These are phyloP conservation scores for Vitis rotundifolia DNA, from an alignment of 164 flowering plant genomes.

Conservation along the genomic window DNA sequence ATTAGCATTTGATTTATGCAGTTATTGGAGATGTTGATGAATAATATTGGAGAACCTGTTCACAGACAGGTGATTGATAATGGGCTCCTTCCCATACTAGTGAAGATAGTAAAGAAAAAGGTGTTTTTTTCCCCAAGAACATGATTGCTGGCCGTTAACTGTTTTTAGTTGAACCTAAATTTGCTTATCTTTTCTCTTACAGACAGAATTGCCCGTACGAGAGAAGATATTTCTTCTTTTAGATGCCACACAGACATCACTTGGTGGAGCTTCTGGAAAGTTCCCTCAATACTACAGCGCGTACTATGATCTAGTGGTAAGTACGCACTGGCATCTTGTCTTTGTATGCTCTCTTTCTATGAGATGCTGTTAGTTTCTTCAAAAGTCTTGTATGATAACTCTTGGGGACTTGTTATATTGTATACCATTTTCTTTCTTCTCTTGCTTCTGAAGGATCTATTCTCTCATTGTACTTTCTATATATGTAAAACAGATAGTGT, in stretches of 20 bases:
- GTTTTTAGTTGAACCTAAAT: background rate
- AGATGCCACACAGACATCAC: constrained; percentile 94
- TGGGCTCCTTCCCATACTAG: constrained; percentile 74
- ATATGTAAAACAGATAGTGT: too few species aligned
- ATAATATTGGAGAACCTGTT: constrained; percentile 86
- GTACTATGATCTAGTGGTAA: constrained; percentile 91
- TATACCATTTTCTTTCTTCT: too few species aligned
- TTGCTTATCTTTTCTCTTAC: constrained; percentile 15
- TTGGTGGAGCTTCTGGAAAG: constrained; percentile 92
- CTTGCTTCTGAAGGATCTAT: too few species aligned
- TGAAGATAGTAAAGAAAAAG: constrained; percentile 98
- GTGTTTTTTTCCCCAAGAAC: constrained; percentile 26
- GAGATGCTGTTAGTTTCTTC: background rate
- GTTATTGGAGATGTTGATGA: constrained; percentile 95
- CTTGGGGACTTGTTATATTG: too few species aligned
- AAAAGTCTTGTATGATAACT: too few species aligned
- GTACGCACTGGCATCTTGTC: constrained; percentile 24
- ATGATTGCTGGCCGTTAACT: background rate
- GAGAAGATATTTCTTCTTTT: constrained; percentile 91
- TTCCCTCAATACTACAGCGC: constrained; percentile 92
- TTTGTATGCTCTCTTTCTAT: background rate
- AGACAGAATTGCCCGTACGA: constrained; percentile 82
- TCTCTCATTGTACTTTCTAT: too few species aligned
- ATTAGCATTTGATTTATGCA: constrained; percentile 30
- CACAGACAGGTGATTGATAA: constrained; percentile 77